Percentiles rank a stretch among this genome's conserved stretches.
phyloP scores from a whole-genome alignment of 2,329 filamentous ascomycete species.

The Talaromyces sp. region DNA sequence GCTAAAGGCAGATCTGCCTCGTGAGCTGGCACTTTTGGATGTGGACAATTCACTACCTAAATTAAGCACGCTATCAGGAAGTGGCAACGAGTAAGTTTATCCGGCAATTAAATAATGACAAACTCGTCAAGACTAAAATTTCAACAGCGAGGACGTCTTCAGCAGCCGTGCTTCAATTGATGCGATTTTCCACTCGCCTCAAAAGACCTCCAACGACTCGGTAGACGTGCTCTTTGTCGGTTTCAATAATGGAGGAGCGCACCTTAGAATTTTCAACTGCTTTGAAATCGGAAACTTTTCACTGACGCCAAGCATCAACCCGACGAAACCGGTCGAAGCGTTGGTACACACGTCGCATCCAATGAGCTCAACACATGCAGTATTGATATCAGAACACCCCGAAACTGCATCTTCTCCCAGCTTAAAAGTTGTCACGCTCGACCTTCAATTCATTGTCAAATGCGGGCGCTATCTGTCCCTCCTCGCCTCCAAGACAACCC shows the following conservation, averaged over 20 bases:
- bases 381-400: constrained; percentile 49
- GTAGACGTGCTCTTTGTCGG: constrained; percentile 75
- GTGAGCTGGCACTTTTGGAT: constrained; percentile 69
- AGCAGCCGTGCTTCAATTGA: constrained; percentile 66
- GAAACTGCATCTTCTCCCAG: constrained; percentile 23
- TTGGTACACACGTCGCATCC: constrained; percentile 66
- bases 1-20: constrained; percentile 57
- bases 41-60: constrained; percentile 71
- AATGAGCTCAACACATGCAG: constrained; percentile 67
- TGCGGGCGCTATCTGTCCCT: constrained; percentile 73
- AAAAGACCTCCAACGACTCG: constrained; percentile 63
- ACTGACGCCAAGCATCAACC: constrained; percentile 28
- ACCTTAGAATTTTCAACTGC: constrained; percentile 80
- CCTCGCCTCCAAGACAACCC: constrained; percentile 79
- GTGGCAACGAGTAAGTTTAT: constrained; percentile 49
- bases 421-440: constrained; percentile 63
- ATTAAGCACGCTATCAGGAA: constrained; percentile 66
- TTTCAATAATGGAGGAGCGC: constrained; percentile 64
- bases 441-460: constrained; percentile 75
- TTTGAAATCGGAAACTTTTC: constrained; percentile 63
- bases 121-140: neutral
- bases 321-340: constrained; percentile 32
- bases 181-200: constrained; percentile 60
- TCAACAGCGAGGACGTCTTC: constrained; percentile 53
- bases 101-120: neutral